A percentile compares a stretch with the other conserved stretches of the same genome.
phyloP scores from a whole-genome alignment of 768 basidiomycete species.

The Auricularia auricula-judae region DNA sequence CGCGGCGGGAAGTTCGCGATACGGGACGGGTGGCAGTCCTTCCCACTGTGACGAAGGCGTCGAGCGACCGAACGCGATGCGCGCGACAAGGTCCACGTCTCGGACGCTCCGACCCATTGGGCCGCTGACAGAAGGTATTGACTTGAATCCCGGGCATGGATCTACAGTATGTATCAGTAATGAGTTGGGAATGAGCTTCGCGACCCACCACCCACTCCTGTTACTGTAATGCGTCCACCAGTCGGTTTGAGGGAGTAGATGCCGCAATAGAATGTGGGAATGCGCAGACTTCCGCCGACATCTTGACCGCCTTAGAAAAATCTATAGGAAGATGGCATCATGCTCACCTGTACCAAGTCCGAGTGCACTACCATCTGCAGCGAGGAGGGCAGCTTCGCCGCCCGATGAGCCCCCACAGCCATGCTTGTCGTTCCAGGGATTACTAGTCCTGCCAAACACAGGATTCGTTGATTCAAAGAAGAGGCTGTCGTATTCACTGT shows the following conservation, averaged over 20 bases:
- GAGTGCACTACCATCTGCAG: slow-evolving; percentile 67
- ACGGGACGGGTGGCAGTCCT: slow-evolving; percentile 46
- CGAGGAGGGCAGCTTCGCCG: slow-evolving; percentile 71
- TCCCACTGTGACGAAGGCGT: slow-evolving; percentile 21
- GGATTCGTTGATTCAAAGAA: slow-evolving; percentile 77
- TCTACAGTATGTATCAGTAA: slow-evolving; percentile 21
- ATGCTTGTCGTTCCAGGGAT: slow-evolving; percentile 47
- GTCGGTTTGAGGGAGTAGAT: slow-evolving; percentile 70
- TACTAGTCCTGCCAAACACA: slow-evolving; percentile 62
- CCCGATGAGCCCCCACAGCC: slow-evolving; percentile 70
- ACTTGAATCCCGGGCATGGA: slow-evolving; percentile 59
- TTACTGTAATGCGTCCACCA: slow-evolving; percentile 37
- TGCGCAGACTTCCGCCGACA: slow-evolving; percentile 53
- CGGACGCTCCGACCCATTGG: slow-evolving; percentile 61
- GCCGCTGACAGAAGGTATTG: slow-evolving; percentile 41
- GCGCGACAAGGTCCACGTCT: slow-evolving; percentile 56
- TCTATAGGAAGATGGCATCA: slow-evolving; percentile 9
- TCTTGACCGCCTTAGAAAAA: neutral
- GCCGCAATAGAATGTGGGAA: slow-evolving; percentile 71
- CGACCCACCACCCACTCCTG: slow-evolving; percentile 36
- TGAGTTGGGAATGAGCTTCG: neutral
- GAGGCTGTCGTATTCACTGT: slow-evolving; percentile 19
- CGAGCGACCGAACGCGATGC: slow-evolving; percentile 38
- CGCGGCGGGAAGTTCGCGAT: slow-evolving; percentile 32
- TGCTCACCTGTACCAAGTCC: slow-evolving; percentile 85